Base-by-base conservation (phyloP, 1,139 yeast species). In the Geotrichum siamense region DNA sequence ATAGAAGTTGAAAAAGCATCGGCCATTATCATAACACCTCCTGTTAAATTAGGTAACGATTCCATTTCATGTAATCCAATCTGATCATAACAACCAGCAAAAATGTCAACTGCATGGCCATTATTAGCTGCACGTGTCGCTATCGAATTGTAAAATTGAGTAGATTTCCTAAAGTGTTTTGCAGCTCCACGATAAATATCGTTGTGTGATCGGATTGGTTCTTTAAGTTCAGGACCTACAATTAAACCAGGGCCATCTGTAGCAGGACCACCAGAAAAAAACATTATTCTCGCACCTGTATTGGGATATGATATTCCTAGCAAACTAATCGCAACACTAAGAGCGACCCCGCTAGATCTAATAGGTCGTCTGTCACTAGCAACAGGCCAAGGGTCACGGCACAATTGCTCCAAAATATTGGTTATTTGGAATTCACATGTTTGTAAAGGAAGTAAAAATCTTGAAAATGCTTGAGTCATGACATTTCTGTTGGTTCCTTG, bases 231-330 rank as follows among this genome's bases (percentile, higher is more conserved):
- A 27, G 83, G 79, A 37, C 94, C 85, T 32, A 91, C 98, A 57
- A 91, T 87, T 67, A 86, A 70, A 58, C 99, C 99, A n/a, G 99
- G 98, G 37, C 82, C 84, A 58, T 86, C 79, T 41, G 99, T 91
- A 61, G 96, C 82, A 45, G 96, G 95, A 50, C 98, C 99, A 45
- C 93, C 94, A 39, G 95, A 79, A 60, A 91, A 91, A 53, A 93
- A 72, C 75, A 87, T 80, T 56, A 91, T 74, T 64, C 97, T 79
- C 15, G 94, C 94, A 42, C 97, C 96, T 56, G 82, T 78, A 50
- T 89, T 87, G 45, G 91, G 79, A 69, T 78, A 89, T 13, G 94
- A 74, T 41, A 83, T 80, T 59, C 91, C 96, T 54, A 87, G 74
- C 50, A 91, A 66, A 56, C 83, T 76, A 25, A 87, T 74, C 19